phyloP scores from a whole-genome alignment of 305 asterid genomes.

The Fraxinus angustifolia region DNA sequence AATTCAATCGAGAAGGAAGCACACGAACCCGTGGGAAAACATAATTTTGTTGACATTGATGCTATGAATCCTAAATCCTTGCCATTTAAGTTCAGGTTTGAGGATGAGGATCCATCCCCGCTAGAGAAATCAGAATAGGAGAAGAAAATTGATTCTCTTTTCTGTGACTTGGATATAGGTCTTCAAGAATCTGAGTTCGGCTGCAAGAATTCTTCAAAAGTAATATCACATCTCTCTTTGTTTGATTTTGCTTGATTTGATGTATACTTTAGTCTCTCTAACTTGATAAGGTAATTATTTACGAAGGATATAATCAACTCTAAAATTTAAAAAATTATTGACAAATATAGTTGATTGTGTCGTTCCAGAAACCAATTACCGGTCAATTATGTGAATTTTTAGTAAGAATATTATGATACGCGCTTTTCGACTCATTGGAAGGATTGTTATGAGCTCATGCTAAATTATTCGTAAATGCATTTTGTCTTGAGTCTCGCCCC shows the following conservation, averaged over 20 bases:
- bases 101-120: conserved; percentile 40
- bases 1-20: background rate
- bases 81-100: conserved; percentile 53
- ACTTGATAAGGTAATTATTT: too few relatives aligned
- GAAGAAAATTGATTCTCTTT: conserved; percentile 35
- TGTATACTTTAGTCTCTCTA: too few relatives aligned
- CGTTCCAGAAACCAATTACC: too few relatives aligned
- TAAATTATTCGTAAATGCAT: background rate
- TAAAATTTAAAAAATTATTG: too few relatives aligned
- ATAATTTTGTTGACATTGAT: conserved; percentile 14
- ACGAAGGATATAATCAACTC: too few relatives aligned
- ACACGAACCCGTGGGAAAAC: background rate
- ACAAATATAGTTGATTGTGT: too few relatives aligned
- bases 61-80: conserved; percentile 10
- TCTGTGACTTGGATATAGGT: conserved; percentile 33
- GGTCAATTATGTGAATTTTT: background rate
- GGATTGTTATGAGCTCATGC: background rate
- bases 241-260: background rate
- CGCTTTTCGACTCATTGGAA: too few relatives aligned
- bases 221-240: background rate
- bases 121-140: conserved; percentile 37
- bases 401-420: background rate
- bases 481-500: background rate
- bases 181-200: conserved; percentile 27
- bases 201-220: background rate